Evolutionary conservation across 345 rosid genomes (phyloP).

Genomic region (Sonneratia alba): DNA sequence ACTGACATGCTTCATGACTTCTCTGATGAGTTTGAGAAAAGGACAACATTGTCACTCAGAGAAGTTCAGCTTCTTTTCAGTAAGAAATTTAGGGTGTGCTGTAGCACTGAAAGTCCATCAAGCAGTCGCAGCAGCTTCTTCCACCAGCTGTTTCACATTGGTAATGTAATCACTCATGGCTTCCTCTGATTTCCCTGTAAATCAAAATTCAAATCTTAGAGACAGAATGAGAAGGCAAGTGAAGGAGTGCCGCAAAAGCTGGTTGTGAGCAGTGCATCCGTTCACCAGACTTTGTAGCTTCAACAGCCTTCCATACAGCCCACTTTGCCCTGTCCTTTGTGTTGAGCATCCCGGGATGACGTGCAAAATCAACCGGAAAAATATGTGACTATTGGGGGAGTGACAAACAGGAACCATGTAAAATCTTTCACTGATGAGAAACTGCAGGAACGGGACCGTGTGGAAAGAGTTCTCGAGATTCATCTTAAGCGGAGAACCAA

Average conservation of each 20-base stretch:
- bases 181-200: slow-evolving; percentile 18
- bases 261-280: no score
- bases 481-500: neutral
- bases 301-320: slow-evolving; percentile 27
- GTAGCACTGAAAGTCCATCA: neutral
- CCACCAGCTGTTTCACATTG: slow-evolving; percentile 22
- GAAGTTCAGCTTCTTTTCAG: neutral
- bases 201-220: neutral
- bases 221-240: neutral
- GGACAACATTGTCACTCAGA: neutral
- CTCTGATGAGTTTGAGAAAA: neutral
- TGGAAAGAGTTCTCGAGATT: neutral
- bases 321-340: slow-evolving; percentile 18
- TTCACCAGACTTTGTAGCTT: slow-evolving; percentile 1
- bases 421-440: neutral
- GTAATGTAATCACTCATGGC: slow-evolving; percentile 23
- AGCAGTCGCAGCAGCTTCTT: neutral
- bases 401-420: no score
- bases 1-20: no score
- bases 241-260: no score
- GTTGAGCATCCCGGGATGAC: slow-evolving; percentile 15
- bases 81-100: neutral
- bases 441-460: neutral
- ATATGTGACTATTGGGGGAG: neutral
- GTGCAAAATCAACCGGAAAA: slow-evolving; percentile 4